Evolutionary conservation across 371 early-diverging fungal genomes (phyloP), one percentile per base, ranked within the genome.

Genomic region (Mucor piriformis): DNA sequence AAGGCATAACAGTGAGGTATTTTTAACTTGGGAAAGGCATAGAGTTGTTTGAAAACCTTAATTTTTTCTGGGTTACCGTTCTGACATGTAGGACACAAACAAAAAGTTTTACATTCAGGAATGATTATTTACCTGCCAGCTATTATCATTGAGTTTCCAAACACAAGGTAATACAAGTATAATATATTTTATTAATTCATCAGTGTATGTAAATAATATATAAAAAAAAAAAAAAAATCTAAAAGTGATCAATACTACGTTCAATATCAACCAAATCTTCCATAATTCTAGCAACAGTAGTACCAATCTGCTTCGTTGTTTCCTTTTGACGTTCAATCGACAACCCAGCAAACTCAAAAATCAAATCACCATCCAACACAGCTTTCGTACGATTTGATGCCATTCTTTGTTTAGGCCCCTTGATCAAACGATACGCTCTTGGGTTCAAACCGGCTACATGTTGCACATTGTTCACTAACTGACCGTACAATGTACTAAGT

Each of bases 391-490:
- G 89, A 57, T 87, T 86, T 6, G 81, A 80, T 46, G 82, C 74
- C 70, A 86, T 81, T 20, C 89, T 79, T 57, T 84, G 83, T 57
- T 86, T 85, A 35, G 84, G 80, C 16, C 81, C 82, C 42, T 84
- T 65, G 24, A 84, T 69, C 50, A 75, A 37, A 55, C 79, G 64
- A 67, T 73, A 96, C 7, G 94, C 95, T 50, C 94, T 82, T 2
- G 99, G 97, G 66, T 99, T 97, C 33, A 99, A 70, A 10, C 95
- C 97, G 6, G 94, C 96, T 23, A 86, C 74, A 57, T 93, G 95
- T 53, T 88, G 91, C 0, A 93, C 53, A 20, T 86, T 82, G 60
- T 88, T 91, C 16, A 93, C 89, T 59, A 98, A 76, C 29, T 89
- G 88, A 29, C 91, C 85, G 56, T 87, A 89, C 16, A 96, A 55